Percentiles rank a stretch among this genome's conserved stretches.
Evolutionary conservation across 371 early-diverging fungal genomes (phyloP).

Genomic region (Apophysomyces elegans): DNA sequence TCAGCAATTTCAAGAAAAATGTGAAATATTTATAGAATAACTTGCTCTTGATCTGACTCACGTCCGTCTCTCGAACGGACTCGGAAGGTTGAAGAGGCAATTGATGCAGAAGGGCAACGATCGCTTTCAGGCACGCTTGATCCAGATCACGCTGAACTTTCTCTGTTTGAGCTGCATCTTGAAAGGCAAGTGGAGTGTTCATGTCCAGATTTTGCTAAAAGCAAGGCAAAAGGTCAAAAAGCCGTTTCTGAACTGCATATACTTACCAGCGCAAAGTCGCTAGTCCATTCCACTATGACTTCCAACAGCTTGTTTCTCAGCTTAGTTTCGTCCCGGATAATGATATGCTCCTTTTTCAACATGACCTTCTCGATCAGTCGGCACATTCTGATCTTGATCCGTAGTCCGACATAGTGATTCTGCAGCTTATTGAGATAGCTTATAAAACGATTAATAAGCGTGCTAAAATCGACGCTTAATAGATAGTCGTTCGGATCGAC

Average conservation of each 20-base stretch:
- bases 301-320: slow-evolving; percentile 81
- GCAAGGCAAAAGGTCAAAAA: not conserved
- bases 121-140: slow-evolving; percentile 79
- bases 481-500: slow-evolving; percentile 66
- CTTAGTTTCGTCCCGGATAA: slow-evolving; percentile 80
- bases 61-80: slow-evolving; percentile 57
- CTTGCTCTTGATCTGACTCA: slow-evolving; percentile 66
- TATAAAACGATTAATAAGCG: slow-evolving; percentile 70
- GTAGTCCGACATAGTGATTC: slow-evolving; percentile 58
- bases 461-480: slow-evolving; percentile 79
- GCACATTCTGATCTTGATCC: slow-evolving; percentile 83
- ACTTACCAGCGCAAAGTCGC: slow-evolving; percentile 54
- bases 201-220: slow-evolving; percentile 3
- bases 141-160: slow-evolving; percentile 81
- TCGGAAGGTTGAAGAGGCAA: slow-evolving; percentile 81
- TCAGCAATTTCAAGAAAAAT: slow-evolving; percentile 85
- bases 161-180: slow-evolving; percentile 31
- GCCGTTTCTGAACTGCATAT: slow-evolving; percentile 11
- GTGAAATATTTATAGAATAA: slow-evolving; percentile 84
- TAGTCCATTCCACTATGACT: slow-evolving; percentile 84
- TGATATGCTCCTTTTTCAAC: slow-evolving; percentile 76
- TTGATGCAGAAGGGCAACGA: slow-evolving; percentile 74
- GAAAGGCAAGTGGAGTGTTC: slow-evolving; percentile 3
- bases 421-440: slow-evolving; percentile 78
- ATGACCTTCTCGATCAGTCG: slow-evolving; percentile 81